Evolutionary conservation across 2,329 filamentous ascomycete genomes (phyloP), one percentile per base, ranked within the genome.

Genomic region (Colletotrichum lini): DNA sequence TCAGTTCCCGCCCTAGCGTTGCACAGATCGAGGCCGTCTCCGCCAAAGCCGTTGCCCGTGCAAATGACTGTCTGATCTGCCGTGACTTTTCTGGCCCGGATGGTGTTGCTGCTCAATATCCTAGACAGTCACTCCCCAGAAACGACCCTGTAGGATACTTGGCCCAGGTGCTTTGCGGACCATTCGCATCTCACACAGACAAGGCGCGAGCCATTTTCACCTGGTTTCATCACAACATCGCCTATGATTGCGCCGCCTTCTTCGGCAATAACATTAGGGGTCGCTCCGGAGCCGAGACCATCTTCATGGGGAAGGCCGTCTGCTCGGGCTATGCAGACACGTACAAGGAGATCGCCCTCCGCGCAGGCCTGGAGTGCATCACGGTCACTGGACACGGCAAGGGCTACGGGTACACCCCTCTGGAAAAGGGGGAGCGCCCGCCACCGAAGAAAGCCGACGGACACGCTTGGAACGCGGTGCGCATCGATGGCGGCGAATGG

Each of bases 401-500:
- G 81, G 96, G 96, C 0, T 96, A 88, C 75, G 94, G 95, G 1
- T 92, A 95, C 80, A 80, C 79, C 0, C 81, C 90, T 0, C 82
- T 95, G 9, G 84, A 86, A 49, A 87, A 90, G 0, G 93, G 93
- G 4, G 86, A 93, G 63, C 84, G 88, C 0, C 79, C 92, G 0
- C 95, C 95, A 2, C 87, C 90, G 0, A 88, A 87, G 23, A 84
- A 91, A 63, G 83, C 88, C 0, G 86, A 83, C 6, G 89, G 89
- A 1, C 96, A 98, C 80, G 96, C 96, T 0, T 98, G 96, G 96
- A 98, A 98, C 77, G 95, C 93, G 0, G 94, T 98, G 8, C 88
- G 90, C 62, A 94, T 98, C 70, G 96, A 98, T 76, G 89, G 91
- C 35, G 94, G 94, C 2, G 89, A 91, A 74, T 98, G 96, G 96